Evolutionary conservation across 345 rosid genomes (phyloP).

Genomic region (Brassica rapa): DNA sequence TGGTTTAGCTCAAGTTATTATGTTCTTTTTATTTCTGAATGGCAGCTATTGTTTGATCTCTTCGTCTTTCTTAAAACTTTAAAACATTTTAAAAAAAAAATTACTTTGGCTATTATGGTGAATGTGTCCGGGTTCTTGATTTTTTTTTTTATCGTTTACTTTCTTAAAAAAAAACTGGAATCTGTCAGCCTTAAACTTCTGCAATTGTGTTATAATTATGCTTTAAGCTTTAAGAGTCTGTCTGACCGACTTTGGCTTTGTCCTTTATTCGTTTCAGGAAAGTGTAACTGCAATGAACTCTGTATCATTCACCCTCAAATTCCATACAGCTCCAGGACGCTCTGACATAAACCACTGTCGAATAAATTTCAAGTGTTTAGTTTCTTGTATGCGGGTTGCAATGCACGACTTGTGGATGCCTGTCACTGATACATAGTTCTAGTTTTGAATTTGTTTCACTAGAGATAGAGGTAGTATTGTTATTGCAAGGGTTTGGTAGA

Average conservation of each 20-base stretch:
- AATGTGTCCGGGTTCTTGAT: constrained; percentile 13
- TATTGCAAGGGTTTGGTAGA: constrained; percentile 28
- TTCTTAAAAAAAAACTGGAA: background rate
- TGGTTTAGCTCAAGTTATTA: constrained; percentile 1
- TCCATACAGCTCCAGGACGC: constrained; percentile 50
- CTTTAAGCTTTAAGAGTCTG: background rate
- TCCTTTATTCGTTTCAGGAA: constrained; percentile 42
- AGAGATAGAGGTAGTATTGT: constrained; percentile 19
- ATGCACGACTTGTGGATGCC: constrained; percentile 64
- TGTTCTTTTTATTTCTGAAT: background rate
- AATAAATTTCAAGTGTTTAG: constrained; percentile 46
- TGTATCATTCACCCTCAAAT: constrained; percentile 49
- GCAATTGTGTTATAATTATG: background rate
- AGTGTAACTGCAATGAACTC: constrained; percentile 47
- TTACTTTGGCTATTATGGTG: background rate
- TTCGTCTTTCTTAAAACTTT: background rate
- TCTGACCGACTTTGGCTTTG: constrained; percentile 11
- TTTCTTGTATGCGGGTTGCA: constrained; percentile 43
- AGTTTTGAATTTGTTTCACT: constrained; percentile 8
- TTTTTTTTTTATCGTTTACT: constrained; percentile 6
- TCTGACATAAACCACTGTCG: constrained; percentile 46
- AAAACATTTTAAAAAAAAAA: background rate
- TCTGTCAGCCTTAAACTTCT: background rate
- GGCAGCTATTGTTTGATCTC: background rate
- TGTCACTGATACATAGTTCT: constrained; percentile 63